Base-by-base conservation (phyloP, 306 rosid species). In the Vigna angularis region DNA sequence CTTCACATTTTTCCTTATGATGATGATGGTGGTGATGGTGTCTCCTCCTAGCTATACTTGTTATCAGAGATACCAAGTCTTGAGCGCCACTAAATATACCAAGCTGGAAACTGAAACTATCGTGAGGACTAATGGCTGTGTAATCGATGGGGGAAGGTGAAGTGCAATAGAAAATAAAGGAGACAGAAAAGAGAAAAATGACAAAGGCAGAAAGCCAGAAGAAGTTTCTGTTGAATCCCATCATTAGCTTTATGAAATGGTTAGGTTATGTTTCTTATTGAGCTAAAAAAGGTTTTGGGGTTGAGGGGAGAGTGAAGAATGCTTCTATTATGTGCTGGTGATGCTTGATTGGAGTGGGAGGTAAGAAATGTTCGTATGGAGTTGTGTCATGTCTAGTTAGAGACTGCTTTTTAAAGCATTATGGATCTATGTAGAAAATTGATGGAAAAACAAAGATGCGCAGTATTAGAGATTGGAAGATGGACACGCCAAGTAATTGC, bases 171-270 rank as follows among this genome's bases (percentile, higher is more conserved):
- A 65, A 83, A 59, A 78, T 50, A 63, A 83, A 32, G 40, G 82
- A 44, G 44, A 79, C 32, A 49, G 88, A 85, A 79, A 90, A 63
- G 79, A 85, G 62, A 69, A 86, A 86, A 36, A 87, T 84, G 80
- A 66, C n/a, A 74, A 79, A 82, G 73, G 74, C 77, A 49, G 83
- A 85, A 62, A 85, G 76, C 85, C 89, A 86, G 70, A 93, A 82
- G 75, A 82, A 72, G 69, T 83, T 74, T 51, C 72, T 77, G 65
- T 82, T 89, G 84, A 70, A 71, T 83, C 66, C 82, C 92, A 89
- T 90, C 81, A 61, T 63, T 62, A 32, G 66, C 30, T 11, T 50
- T 59, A 32, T 36, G 70, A 17, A 17, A 53, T 62, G 77, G 73
- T 67, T 65, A 12, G 74, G 30, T 24, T 24, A 38, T 3, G 50